A percentile compares a stretch with the other conserved stretches of the same genome.
These are phyloP conservation scores for Albatrellus ellisii DNA, from an alignment of 768 basidiomycete genomes.

Conservation along the genomic window DNA sequence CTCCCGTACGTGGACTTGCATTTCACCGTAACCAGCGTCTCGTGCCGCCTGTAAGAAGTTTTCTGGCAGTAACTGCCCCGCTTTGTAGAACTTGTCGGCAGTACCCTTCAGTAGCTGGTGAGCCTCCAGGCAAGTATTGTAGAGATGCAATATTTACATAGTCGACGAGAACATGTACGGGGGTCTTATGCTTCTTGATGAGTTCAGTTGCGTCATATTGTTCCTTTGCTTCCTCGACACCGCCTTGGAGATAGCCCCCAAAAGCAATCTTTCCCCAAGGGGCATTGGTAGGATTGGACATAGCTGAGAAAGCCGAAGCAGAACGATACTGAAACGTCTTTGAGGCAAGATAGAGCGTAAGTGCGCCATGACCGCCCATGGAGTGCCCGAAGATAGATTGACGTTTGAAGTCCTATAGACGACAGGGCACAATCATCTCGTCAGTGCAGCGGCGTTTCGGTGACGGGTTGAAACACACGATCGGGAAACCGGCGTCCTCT, in stretches of 20 bases:
- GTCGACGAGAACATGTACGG: constrained; percentile 75
- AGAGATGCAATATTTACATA: constrained; percentile 40
- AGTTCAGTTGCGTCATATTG: constrained; percentile 81
- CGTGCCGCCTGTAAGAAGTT: constrained; percentile 74
- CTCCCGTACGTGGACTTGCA: constrained; percentile 63
- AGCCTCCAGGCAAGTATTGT: too few species aligned
- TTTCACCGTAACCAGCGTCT: constrained; percentile 56
- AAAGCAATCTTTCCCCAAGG: constrained; percentile 95
- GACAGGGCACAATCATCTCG: not conserved
- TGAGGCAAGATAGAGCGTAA: constrained; percentile 79
- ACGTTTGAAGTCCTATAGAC: constrained; percentile 56
- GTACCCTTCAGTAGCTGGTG: constrained; percentile 38
- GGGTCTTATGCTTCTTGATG: constrained; percentile 44
- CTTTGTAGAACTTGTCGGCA: constrained; percentile 69
- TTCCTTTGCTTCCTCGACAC: constrained; percentile 58
- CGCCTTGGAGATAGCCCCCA: constrained; percentile 66
- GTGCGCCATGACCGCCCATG: constrained; percentile 95
- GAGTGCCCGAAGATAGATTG: constrained; percentile 93
- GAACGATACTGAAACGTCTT: constrained; percentile 64
- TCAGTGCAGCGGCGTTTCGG: not conserved
- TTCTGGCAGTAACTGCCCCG: constrained; percentile 84
- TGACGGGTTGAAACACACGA: constrained; percentile 37
- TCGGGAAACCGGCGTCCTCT: constrained; percentile 55
- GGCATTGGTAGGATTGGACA: constrained; percentile 73
- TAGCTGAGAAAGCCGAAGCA: constrained; percentile 80